These are phyloP conservation scores for Prunus dulcis DNA, from an alignment of 306 rosid genomes.

Conservation along the genomic window DNA sequence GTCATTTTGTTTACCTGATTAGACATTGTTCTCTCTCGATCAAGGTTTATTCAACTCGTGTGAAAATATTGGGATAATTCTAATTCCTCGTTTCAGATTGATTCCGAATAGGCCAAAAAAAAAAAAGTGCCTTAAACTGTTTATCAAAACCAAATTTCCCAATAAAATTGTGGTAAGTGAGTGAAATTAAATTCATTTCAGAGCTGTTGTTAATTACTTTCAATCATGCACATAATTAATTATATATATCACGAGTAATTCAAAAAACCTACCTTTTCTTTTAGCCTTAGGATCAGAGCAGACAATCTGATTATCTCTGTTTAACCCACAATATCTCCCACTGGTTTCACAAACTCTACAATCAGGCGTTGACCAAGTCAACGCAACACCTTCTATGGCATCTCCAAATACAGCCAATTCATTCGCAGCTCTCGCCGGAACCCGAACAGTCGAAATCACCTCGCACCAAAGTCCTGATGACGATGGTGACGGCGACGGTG, in stretches of 20 bases:
- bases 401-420: background rate
- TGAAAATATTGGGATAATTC: too few species aligned
- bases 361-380: conserved; percentile 44
- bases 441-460: conserved; percentile 25
- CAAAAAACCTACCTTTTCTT: conserved; percentile 28
- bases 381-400: background rate
- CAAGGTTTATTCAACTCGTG: too few species aligned
- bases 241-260: background rate
- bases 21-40: too few species aligned
- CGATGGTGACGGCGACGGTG: background rate
- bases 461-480: conserved; percentile 16
- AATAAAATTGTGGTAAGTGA: too few species aligned
- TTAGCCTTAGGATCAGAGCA: conserved; percentile 23
- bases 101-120: too few species aligned
- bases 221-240: too few species aligned
- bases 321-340: conserved; percentile 41
- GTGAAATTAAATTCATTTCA: too few species aligned
- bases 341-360: conserved; percentile 29
- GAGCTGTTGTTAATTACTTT: too few species aligned
- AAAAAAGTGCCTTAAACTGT: too few species aligned
- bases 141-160: too few species aligned
- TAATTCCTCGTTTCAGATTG: too few species aligned
- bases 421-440: conserved; percentile 26
- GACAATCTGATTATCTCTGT: background rate
- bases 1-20: too few species aligned